These are phyloP conservation scores for Canna indica DNA, from an alignment of 176 grass and related monocot genomes.

Conservation along the genomic window DNA sequence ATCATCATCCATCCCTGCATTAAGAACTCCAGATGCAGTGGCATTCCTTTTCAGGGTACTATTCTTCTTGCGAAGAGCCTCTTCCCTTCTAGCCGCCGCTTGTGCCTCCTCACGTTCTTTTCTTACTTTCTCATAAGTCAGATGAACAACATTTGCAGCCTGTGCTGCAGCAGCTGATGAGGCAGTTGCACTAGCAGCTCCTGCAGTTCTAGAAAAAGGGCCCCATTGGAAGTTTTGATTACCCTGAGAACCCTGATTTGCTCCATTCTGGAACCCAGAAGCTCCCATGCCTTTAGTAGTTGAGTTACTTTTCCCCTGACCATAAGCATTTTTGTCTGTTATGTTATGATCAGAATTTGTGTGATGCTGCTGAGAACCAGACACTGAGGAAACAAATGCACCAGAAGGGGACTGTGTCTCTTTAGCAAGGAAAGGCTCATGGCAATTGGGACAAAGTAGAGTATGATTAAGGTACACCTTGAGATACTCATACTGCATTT, in stretches of 20 bases:
- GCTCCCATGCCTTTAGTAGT: conserved; percentile 17
- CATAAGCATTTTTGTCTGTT: not conserved
- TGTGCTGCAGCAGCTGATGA: conserved; percentile 35
- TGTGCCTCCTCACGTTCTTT: conserved; percentile 44
- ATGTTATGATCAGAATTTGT: conserved; percentile 2
- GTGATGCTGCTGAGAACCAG: conserved; percentile 5
- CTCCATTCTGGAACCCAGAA: conserved; percentile 20
- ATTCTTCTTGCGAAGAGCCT: conserved; percentile 33
- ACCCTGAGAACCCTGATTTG: conserved; percentile 10
- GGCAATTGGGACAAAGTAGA: conserved; percentile 29
- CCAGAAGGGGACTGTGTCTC: not conserved
- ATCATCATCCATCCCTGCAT: conserved; percentile 9
- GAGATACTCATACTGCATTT: conserved; percentile 31
- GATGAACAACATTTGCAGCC: conserved; percentile 47
- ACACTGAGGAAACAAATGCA: not conserved
- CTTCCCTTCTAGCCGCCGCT: conserved; percentile 43
- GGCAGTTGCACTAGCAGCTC: conserved; percentile 52
- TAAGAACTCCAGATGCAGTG: conserved; percentile 25
- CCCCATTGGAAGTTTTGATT: conserved; percentile 22
- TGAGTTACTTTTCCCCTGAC: conserved; percentile 3
- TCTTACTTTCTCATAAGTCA: conserved; percentile 41
- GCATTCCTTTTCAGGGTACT: conserved; percentile 38
- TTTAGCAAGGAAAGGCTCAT: conserved; percentile 25
- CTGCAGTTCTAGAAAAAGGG: conserved; percentile 28
- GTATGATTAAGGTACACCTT: conserved; percentile 23